Base-by-base conservation (phyloP, 768 basidiomycete species). In the Mycena filopes region DNA sequence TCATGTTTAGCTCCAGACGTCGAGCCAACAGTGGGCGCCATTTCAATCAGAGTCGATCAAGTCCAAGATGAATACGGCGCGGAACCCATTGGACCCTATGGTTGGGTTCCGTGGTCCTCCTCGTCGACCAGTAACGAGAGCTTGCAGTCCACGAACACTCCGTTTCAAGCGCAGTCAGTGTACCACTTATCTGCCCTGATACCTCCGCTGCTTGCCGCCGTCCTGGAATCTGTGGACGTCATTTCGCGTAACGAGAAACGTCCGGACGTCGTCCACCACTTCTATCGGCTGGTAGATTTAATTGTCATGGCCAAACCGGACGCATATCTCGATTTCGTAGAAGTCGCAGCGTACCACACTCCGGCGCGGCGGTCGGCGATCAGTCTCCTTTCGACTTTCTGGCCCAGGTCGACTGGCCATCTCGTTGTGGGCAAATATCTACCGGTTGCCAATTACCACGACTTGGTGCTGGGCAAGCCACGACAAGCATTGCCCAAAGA, bases 381-480 rank as follows among this genome's bases (percentile, higher is more conserved):
- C 65, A 75, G 80, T 40, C 74, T 90, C 8, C 76, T 96, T 25
- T 74, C 79, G 12, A 84, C 84, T 8, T 83, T 89, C 62, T 95
- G 90, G 89, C 91, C 92, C 1, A 81, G 82, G 51, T 81, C 88
- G 3, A 72, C 89, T 31, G 94, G 94, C 0, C 94, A 95, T 76
- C 78, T 85, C 41, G 74, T 84, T 21, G 76, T 93, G 66, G 87
- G 85, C 67, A 82, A 82, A 64, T 80, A 89, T 3, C 79, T 89
- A 26, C 79, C 84, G 10, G 65, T 77, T 21, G 62, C 81, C 38
- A 79, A 69, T 28, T 82, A 80, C 62, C 25, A 61, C 7, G 73
- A 78, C 36, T 49, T 67, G n/a, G 43, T 51, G 33, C 31, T 43
- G 33, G 46, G 53, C 13, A 60, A 61, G 55, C 55, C 42, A 21